Evolutionary conservation across 1,139 yeast species (phyloP).

Genomic region (Sugiyamaella castrensis): DNA sequence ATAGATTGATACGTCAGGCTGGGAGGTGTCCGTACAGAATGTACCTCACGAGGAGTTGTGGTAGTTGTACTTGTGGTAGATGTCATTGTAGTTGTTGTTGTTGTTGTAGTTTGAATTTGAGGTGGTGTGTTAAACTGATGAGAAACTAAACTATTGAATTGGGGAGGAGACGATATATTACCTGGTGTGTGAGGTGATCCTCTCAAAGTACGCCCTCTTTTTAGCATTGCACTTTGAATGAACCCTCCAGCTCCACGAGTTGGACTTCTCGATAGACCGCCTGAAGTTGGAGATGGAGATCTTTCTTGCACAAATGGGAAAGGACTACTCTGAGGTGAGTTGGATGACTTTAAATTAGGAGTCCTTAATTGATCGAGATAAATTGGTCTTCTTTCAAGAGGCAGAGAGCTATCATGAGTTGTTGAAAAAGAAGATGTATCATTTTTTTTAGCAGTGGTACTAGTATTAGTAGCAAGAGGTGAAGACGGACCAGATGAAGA

Average conservation of each 20-base stretch:
- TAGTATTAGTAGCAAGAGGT: background rate
- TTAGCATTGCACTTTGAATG: constrained; percentile 34
- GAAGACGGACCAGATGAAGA: background rate
- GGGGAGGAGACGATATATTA: background rate
- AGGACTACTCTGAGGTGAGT: constrained; percentile 3
- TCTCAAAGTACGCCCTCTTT: constrained; percentile 23
- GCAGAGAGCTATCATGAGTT: background rate
- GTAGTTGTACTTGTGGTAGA: background rate
- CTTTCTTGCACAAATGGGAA: constrained; percentile 13
- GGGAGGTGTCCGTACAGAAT: too few species aligned
- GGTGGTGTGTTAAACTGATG: background rate
- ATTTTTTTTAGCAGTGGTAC: background rate
- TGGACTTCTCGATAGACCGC: constrained; percentile 23
- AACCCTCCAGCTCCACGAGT: constrained; percentile 32
- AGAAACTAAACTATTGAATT: background rate
- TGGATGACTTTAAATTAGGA: constrained; percentile 8
- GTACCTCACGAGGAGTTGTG: background rate
- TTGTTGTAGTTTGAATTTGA: background rate
- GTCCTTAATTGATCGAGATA: constrained; percentile 9
- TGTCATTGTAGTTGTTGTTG: background rate
- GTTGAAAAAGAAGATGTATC: too few species aligned
- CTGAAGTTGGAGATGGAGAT: constrained; percentile 16
- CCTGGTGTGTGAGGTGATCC: constrained; percentile 7
- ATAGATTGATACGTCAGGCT: too few species aligned
- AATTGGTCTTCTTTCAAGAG: constrained; percentile 8